Conservation (phyloP, 1,284 basidiomycete species). For the Cryptococcus wingfieldii region DNA sequence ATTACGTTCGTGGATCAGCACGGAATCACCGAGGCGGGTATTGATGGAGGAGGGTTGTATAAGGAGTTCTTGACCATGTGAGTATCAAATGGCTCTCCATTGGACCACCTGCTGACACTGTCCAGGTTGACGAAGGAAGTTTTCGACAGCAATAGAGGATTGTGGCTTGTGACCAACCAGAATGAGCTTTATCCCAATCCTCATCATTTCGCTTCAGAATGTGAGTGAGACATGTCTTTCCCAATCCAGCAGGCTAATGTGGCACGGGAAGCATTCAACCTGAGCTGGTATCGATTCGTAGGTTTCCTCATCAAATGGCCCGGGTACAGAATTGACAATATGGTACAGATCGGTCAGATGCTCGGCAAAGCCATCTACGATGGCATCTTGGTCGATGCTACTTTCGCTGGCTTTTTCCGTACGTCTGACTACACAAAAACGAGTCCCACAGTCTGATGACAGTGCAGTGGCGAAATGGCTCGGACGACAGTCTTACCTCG, state of each 20-base stretch:
- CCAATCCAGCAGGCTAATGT: not conserved
- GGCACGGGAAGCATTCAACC: conserved; percentile 60
- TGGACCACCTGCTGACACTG: not conserved
- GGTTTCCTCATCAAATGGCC: conserved; percentile 7
- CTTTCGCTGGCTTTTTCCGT: conserved; percentile 90
- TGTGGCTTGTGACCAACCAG: conserved; percentile 85
- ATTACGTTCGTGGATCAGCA: conserved; percentile 85
- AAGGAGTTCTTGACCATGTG: conserved; percentile 88
- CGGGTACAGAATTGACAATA: not conserved
- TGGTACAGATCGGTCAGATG: conserved; percentile 67
- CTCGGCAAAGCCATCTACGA: conserved; percentile 96
- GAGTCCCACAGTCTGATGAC: not conserved
- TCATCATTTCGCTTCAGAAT: conserved; percentile 77
- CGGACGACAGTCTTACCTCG: conserved; percentile 78
- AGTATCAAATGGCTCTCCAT: conserved; percentile 16
- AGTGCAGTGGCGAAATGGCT: conserved; percentile 65
- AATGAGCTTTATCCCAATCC: conserved; percentile 95
- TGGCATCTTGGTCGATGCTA: conserved; percentile 92
- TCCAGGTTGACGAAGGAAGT: conserved; percentile 80
- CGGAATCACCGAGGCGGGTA: conserved; percentile 40
- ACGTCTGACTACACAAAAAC: conserved; percentile 9
- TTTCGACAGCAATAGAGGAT: conserved; percentile 87
- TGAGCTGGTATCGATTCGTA: conserved; percentile 86
- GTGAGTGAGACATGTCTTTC: conserved; percentile 50
- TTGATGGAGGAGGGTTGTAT: conserved; percentile 92